Conservation (phyloP, 1,139 yeast genomes). For the Hanseniaspora uvarum region DNA sequence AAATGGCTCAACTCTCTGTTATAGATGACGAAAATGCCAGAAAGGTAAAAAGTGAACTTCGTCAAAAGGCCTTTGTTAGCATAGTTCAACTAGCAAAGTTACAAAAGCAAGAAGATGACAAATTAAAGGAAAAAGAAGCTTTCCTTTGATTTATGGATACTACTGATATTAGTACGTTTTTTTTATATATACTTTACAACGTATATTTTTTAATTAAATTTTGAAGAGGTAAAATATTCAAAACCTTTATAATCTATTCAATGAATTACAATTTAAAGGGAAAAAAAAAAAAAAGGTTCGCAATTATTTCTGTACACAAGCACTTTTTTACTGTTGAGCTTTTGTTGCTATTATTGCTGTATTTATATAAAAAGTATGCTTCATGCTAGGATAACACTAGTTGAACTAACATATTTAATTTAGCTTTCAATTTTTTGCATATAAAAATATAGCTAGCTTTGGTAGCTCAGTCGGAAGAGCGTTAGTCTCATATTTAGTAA, state of each 20-base stretch:
- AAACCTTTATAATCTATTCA: no score
- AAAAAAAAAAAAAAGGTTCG: no score
- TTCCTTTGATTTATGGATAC: neutral
- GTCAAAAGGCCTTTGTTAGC: conserved; percentile 52
- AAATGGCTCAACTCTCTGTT: conserved; percentile 11
- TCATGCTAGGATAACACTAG: no score
- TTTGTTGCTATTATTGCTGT: no score
- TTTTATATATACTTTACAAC: neutral
- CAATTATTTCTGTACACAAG: no score
- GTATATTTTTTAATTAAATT: neutral
- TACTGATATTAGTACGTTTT: neutral
- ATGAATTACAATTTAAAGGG: no score
- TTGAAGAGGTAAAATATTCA: no score
- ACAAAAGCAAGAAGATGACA: conserved; percentile 46
- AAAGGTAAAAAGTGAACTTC: conserved; percentile 31
- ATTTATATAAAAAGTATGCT: no score
- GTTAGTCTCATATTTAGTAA: conserved; percentile 37
- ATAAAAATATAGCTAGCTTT: conserved; percentile 26
- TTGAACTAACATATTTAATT: no score
- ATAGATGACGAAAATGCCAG: conserved; percentile 19
- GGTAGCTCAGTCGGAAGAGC: conserved; percentile 43
- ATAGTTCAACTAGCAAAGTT: conserved; percentile 62
- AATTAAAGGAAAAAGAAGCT: conserved; percentile 34
- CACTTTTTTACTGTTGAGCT: no score
- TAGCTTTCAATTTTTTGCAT: no score